Evolutionary conservation across 2,329 filamentous ascomycete species (phyloP).

Genomic region (Mollisia scopiformis): DNA sequence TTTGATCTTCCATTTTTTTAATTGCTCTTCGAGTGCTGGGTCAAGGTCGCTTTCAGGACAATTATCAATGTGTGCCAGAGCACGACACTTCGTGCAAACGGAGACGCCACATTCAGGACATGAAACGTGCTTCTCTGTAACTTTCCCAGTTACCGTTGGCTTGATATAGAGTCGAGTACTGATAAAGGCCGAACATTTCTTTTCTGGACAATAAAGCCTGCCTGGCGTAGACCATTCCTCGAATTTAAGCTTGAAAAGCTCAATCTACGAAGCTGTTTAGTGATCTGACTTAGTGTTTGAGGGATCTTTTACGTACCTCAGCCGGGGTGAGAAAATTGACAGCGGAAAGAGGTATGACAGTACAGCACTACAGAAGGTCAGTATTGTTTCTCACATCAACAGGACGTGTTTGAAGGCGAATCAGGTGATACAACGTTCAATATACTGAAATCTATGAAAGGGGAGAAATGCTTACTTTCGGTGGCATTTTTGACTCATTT

Average conservation of each 20-base stretch:
- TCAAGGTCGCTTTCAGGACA: slow-evolving; percentile 42
- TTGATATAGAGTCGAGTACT: slow-evolving; percentile 36
- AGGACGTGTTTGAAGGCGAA: too few species aligned
- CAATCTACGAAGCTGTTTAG: slow-evolving; percentile 14
- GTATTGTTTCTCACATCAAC: too few species aligned
- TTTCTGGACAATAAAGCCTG: slow-evolving; percentile 51
- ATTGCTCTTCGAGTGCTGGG: slow-evolving; percentile 36
- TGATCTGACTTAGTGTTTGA: slow-evolving; percentile 31
- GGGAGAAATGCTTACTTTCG: too few species aligned
- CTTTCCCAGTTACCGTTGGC: slow-evolving; percentile 3
- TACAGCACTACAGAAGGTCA: too few species aligned
- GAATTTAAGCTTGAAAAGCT: slow-evolving; percentile 44
- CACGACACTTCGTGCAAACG: slow-evolving; percentile 48
- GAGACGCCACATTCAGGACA: slow-evolving; percentile 47
- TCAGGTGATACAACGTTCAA: too few species aligned
- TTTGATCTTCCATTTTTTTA: slow-evolving; percentile 50
- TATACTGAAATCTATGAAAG: too few species aligned
- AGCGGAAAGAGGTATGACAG: slow-evolving; percentile 40
- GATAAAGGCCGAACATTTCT: slow-evolving; percentile 52
- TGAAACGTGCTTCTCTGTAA: slow-evolving; percentile 31
- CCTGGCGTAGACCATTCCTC: slow-evolving; percentile 50
- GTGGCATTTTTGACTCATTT: slow-evolving; percentile 46
- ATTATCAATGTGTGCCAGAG: slow-evolving; percentile 41
- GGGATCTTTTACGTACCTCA: slow-evolving; percentile 25
- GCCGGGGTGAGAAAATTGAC: not conserved